Conservation (phyloP, 2,329 filamentous ascomycete genomes). For the Stagonosporopsis rhizophila region DNA sequence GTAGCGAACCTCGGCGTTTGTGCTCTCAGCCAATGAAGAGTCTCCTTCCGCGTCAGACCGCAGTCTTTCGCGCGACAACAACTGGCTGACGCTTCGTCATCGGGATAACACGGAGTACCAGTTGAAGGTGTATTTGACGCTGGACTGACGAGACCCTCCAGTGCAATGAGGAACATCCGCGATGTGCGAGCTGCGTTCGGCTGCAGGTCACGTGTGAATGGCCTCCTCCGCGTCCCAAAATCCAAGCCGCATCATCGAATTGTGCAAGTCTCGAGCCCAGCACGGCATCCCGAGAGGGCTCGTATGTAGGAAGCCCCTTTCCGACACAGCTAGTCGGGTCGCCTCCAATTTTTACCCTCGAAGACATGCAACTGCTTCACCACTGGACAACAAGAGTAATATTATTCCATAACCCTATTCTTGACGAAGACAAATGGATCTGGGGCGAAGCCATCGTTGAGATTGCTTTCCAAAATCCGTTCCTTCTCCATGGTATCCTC, state of each 20-base stretch:
- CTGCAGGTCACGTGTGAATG: constrained; percentile 40
- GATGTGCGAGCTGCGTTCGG: constrained; percentile 41
- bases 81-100: background rate
- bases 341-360: constrained; percentile 3
- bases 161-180: constrained; percentile 43
- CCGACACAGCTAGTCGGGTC: constrained; percentile 13
- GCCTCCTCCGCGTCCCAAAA: constrained; percentile 19
- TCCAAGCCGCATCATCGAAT: background rate
- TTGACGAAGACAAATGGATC: constrained; percentile 13
- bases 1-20: background rate
- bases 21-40: background rate
- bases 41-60: background rate
- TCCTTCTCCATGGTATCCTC: constrained; percentile 41
- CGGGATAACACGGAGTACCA: too few relatives aligned
- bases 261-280: background rate
- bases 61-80: background rate
- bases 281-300: constrained; percentile 11
- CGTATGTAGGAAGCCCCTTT: constrained; percentile 23
- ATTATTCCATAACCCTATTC: constrained; percentile 26
- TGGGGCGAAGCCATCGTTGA: constrained; percentile 35
- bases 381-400: constrained; percentile 37
- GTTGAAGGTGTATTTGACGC: background rate
- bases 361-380: constrained; percentile 39
- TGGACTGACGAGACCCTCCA: constrained; percentile 6
- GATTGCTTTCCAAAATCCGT: constrained; percentile 35